Percentiles rank a stretch among this genome's conserved stretches.
These are phyloP conservation scores for Aspergillus biplanus DNA, from an alignment of 495 filamentous ascomycete species.

Conservation along the genomic window DNA sequence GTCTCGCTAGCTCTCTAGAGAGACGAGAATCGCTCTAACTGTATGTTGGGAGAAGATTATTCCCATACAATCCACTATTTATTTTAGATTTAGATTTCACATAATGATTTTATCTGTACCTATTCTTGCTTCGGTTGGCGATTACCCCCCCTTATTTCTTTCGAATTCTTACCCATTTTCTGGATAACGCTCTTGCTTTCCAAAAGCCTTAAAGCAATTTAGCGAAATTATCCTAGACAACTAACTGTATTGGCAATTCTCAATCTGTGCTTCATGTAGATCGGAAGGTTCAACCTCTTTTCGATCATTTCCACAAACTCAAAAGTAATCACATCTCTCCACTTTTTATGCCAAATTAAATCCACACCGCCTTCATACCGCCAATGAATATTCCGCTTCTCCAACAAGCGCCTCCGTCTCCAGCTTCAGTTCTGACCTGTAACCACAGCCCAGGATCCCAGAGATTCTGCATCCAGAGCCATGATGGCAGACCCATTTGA, in stretches of 20 bases:
- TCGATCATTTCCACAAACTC: not conserved
- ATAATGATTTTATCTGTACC: not conserved
- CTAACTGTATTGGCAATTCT: no score
- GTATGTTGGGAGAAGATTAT: not conserved
- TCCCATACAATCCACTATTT: not conserved
- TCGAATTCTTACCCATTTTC: not conserved
- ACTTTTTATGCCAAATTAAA: conserved; percentile 26
- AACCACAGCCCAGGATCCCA: not conserved
- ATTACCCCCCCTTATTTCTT: not conserved
- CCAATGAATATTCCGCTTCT: not conserved
- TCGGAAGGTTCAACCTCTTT: not conserved
- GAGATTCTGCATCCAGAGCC: conserved; percentile 15
- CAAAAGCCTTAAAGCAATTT: no score
- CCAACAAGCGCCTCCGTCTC: not conserved
- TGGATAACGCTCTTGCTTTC: no score
- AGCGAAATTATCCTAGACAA: no score
- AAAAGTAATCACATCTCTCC: conserved; percentile 9
- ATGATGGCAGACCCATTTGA: conserved; percentile 95
- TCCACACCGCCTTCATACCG: conserved; percentile 16
- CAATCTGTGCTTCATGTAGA: no score
- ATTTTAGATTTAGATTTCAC: conserved; percentile 3
- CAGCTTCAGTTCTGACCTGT: not conserved
- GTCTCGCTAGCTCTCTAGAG: conserved; percentile 41
- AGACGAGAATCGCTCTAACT: conserved; percentile 39
- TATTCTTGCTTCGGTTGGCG: conserved; percentile 3